Conservation (phyloP, 164 flowering plant species). For the Hamamelis virginiana region DNA sequence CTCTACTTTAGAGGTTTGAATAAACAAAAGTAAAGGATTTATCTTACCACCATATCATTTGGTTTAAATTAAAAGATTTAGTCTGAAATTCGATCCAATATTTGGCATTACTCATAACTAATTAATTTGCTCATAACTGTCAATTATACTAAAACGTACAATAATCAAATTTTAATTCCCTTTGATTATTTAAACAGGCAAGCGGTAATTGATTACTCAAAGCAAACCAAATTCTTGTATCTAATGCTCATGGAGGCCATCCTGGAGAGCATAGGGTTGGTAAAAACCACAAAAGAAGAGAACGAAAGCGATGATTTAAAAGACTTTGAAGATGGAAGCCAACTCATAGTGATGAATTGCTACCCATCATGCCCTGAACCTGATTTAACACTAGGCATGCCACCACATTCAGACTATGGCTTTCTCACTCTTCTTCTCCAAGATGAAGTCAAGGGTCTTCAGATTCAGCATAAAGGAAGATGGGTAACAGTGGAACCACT, state of each 20-base stretch:
- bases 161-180: neutral
- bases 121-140: too few species aligned
- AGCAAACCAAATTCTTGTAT: conserved; percentile 53
- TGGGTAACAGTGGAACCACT: conserved; percentile 76
- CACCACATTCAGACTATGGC: conserved; percentile 89
- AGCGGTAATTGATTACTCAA: conserved; percentile 48
- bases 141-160: too few species aligned
- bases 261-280: conserved; percentile 63
- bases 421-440: conserved; percentile 85
- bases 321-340: conserved; percentile 70
- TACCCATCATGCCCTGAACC: conserved; percentile 88
- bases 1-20: too few species aligned
- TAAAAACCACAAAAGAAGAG: conserved; percentile 6
- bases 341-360: conserved; percentile 69
- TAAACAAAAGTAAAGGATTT: too few species aligned
- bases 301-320: conserved; percentile 25
- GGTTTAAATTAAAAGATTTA: too few species aligned
- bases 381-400: conserved; percentile 81
- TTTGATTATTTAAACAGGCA: conserved; percentile 38
- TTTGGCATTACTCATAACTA: too few species aligned
- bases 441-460: conserved; percentile 68
- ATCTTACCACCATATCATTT: too few species aligned
- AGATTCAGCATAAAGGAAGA: conserved; percentile 43
- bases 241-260: conserved; percentile 58
- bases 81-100: too few species aligned